Conservation (phyloP, 169 alveolate species). For the Plasmodium inui region DNA sequence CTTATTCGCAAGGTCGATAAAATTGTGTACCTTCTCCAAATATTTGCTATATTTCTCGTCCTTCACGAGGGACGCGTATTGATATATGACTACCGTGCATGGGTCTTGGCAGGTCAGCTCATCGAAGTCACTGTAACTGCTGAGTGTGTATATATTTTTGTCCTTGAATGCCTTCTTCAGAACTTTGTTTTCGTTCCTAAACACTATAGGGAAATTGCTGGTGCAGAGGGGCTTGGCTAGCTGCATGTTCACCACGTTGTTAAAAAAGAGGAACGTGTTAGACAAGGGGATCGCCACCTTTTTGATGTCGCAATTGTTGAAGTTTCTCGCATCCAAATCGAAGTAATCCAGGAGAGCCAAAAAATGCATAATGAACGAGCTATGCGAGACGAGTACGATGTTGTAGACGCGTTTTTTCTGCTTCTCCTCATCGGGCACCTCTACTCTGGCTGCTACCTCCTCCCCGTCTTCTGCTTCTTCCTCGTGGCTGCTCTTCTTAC, state of each 20-base stretch:
- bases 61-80: constrained; percentile 17
- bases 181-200: constrained; percentile 10
- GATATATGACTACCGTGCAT: constrained; percentile 57
- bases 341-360: constrained; percentile 60
- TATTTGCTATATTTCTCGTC: constrained; percentile 32
- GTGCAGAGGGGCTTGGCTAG: constrained; percentile 12
- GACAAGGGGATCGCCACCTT: constrained; percentile 52
- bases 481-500: background rate
- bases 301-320: constrained; percentile 43
- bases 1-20: constrained; percentile 33
- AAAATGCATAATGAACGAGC: constrained; percentile 46
- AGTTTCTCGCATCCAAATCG: constrained; percentile 28
- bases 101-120: constrained; percentile 30
- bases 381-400: constrained; percentile 58
- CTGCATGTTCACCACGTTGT: constrained; percentile 52
- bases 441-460: background rate
- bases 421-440: background rate
- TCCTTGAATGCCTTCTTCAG: constrained; percentile 56
- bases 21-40: constrained; percentile 16
- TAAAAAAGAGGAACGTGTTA: constrained; percentile 46
- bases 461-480: background rate
- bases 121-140: constrained; percentile 19
- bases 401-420: constrained; percentile 17
- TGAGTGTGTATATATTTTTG: constrained; percentile 38
- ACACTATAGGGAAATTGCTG: constrained; percentile 30